These are phyloP conservation scores for Berkeleyomyces rouxiae DNA, from an alignment of 2,329 filamentous ascomycete species.

Conservation along the genomic window DNA sequence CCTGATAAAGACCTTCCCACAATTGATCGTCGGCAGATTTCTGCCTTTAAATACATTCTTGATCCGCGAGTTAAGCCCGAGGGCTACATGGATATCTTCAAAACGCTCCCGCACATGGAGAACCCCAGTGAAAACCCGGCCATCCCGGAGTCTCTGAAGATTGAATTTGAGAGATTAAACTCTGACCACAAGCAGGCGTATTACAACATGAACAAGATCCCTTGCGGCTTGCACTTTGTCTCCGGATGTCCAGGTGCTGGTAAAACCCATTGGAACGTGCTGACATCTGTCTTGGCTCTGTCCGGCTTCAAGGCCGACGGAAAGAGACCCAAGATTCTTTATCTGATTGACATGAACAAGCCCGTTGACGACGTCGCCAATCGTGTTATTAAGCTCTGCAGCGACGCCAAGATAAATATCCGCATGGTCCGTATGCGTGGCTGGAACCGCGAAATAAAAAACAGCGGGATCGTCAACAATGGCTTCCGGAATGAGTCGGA, in stretches of 20 bases:
- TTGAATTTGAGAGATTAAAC: slow-evolving; percentile 22
- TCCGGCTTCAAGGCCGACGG: not conserved
- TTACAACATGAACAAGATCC: slow-evolving; percentile 21
- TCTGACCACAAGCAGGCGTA: slow-evolving; percentile 24
- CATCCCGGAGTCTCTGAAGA: slow-evolving; percentile 18
- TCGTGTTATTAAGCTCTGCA: slow-evolving; percentile 25
- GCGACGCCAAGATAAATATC: slow-evolving; percentile 21
- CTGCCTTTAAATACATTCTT: slow-evolving; percentile 21
- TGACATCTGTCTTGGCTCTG: slow-evolving; percentile 24
- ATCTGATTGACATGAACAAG: slow-evolving; percentile 31
- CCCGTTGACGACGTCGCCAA: slow-evolving; percentile 29
- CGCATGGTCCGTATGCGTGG: slow-evolving; percentile 26
- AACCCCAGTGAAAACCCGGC: slow-evolving; percentile 16
- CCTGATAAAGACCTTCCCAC: not conserved
- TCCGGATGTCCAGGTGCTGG: slow-evolving; percentile 32
- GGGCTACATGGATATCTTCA: slow-evolving; percentile 17
- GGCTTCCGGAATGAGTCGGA: slow-evolving; percentile 3
- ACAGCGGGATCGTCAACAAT: slow-evolving; percentile 20
- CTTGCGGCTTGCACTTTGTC: slow-evolving; percentile 28
- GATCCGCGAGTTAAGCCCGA: slow-evolving; percentile 18
- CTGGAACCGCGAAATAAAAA: slow-evolving; percentile 24
- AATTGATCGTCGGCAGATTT: slow-evolving; percentile 1
- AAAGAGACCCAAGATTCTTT: slow-evolving; percentile 22
- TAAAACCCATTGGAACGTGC: slow-evolving; percentile 31
- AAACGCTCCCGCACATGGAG: slow-evolving; percentile 21